A percentile compares a stretch with the other conserved stretches of the same genome.
phyloP scores from a whole-genome alignment of 2,329 filamentous ascomycete species.

The Sarocladium strictum region DNA sequence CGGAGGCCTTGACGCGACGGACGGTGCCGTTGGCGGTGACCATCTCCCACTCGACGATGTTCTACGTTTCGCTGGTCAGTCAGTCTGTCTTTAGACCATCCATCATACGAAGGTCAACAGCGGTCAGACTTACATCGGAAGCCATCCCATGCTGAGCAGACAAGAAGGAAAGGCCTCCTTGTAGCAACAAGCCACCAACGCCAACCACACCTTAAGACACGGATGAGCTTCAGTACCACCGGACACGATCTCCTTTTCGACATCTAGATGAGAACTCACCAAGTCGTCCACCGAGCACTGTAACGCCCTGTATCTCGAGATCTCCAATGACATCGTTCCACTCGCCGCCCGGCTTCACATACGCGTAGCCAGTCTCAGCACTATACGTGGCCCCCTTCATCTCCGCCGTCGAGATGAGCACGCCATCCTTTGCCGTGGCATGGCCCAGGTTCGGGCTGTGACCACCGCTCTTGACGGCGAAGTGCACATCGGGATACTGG shows the following conservation, averaged over 20 bases:
- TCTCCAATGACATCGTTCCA: constrained; percentile 32
- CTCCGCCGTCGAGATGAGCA: constrained; percentile 8
- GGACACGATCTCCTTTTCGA: background rate
- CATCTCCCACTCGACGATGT: constrained; percentile 16
- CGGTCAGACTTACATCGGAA: constrained; percentile 15
- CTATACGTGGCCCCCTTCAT: constrained; percentile 24
- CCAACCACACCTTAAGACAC: constrained; percentile 24
- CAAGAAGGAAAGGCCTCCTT: constrained; percentile 22
- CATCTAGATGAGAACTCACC: background rate
- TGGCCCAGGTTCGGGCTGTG: constrained; percentile 11
- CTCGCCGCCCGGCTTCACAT: constrained; percentile 22
- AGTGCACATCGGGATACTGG: constrained; percentile 4
- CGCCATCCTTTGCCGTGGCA: constrained; percentile 10
- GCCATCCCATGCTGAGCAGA: constrained; percentile 16
- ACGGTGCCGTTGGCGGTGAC: constrained; percentile 22
- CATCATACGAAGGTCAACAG: too few relatives aligned
- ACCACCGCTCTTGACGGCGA: constrained; percentile 12
- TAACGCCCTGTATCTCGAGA: constrained; percentile 25
- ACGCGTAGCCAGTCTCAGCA: background rate
- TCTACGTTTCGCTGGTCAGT: background rate
- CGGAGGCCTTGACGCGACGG: constrained; percentile 13
- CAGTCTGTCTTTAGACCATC: too few relatives aligned
- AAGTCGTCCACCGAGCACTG: constrained; percentile 30
- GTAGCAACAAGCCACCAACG: constrained; percentile 31
- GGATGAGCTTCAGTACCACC: too few relatives aligned